Evolutionary conservation across 2,329 filamentous ascomycete species (phyloP).

Genomic region (Xylariaceae sp.): DNA sequence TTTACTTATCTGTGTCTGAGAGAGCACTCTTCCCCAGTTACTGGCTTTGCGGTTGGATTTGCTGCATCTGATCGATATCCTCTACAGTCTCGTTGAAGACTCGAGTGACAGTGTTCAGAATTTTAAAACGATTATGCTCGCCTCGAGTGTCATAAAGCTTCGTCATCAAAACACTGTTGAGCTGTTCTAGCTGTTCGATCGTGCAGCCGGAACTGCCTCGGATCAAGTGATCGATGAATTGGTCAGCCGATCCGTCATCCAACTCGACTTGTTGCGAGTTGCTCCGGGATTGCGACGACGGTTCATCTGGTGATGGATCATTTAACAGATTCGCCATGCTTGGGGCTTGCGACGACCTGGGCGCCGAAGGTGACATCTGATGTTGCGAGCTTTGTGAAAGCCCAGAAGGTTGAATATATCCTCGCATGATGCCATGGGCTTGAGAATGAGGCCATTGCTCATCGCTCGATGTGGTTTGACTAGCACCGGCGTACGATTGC

Average conservation of each 20-base stretch:
- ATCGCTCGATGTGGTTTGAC: constrained; percentile 50
- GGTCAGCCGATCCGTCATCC: constrained; percentile 48
- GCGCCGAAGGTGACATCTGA: constrained; percentile 37
- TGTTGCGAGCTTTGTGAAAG: constrained; percentile 22
- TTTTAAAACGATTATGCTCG: constrained; percentile 80
- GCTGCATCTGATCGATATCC: constrained; percentile 62
- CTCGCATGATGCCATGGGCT: constrained; percentile 47
- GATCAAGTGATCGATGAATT: constrained; percentile 63
- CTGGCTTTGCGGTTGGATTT: constrained; percentile 44
- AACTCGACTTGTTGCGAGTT: constrained; percentile 43
- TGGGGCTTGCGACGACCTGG: constrained; percentile 34
- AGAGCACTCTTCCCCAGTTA: background rate
- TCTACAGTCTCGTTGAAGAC: constrained; percentile 74
- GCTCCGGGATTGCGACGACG: constrained; percentile 27
- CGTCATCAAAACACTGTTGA: constrained; percentile 88
- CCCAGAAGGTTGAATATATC: constrained; percentile 37
- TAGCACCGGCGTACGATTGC: constrained; percentile 37
- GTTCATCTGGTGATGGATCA: constrained; percentile 37
- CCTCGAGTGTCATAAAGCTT: constrained; percentile 76
- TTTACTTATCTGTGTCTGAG: too few species aligned
- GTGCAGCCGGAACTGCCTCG: constrained; percentile 71
- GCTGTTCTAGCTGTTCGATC: constrained; percentile 92
- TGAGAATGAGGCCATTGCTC: constrained; percentile 60
- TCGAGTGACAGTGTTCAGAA: constrained; percentile 60
- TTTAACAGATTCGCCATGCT: constrained; percentile 42